A percentile compares a stretch with the other conserved stretches of the same genome.
Conservation (phyloP, 2,329 filamentous ascomycete genomes). For the Albifimbria verrucaria region DNA sequence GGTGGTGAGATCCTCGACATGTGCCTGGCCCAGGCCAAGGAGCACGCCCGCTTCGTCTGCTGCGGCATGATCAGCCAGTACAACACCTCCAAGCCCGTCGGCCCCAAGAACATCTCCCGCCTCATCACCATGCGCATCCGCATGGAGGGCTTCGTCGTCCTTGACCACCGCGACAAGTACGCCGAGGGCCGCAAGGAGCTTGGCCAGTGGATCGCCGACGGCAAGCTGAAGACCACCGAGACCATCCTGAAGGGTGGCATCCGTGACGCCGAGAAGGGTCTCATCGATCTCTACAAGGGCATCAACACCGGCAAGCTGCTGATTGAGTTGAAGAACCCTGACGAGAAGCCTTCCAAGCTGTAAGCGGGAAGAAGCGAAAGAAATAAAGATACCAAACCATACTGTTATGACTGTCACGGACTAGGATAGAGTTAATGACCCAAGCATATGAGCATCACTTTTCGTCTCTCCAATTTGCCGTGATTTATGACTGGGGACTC, state of each 20-base stretch:
- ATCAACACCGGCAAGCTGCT: slow-evolving; percentile 63
- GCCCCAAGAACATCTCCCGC: slow-evolving; percentile 54
- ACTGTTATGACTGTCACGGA: slow-evolving; percentile 4
- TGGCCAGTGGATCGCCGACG: slow-evolving; percentile 65
- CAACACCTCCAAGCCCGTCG: slow-evolving; percentile 53
- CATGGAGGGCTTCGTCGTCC: slow-evolving; percentile 72
- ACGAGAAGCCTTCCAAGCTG: slow-evolving; percentile 26
- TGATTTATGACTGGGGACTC: not conserved
- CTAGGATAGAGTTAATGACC: slow-evolving; percentile 2
- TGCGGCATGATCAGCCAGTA: slow-evolving; percentile 72
- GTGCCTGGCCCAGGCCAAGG: slow-evolving; percentile 60
- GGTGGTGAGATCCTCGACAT: slow-evolving; percentile 69
- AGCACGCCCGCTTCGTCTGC: slow-evolving; percentile 65
- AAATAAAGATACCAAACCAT: not conserved
- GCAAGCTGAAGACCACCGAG: slow-evolving; percentile 71
- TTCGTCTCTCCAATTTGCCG: not conserved
- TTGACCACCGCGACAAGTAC: slow-evolving; percentile 63
- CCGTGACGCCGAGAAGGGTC: slow-evolving; percentile 57
- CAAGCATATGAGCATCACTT: not conserved
- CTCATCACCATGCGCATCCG: slow-evolving; percentile 54
- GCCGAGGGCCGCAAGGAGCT: slow-evolving; percentile 58
- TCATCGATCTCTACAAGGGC: slow-evolving; percentile 65
- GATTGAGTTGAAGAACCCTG: slow-evolving; percentile 26
- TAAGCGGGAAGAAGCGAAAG: slow-evolving; percentile 6
- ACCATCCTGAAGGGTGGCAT: slow-evolving; percentile 69